Evolutionary conservation across 345 rosid species (phyloP), one percentile per base, ranked within the genome.

Genomic region (Lepidium africanum): DNA sequence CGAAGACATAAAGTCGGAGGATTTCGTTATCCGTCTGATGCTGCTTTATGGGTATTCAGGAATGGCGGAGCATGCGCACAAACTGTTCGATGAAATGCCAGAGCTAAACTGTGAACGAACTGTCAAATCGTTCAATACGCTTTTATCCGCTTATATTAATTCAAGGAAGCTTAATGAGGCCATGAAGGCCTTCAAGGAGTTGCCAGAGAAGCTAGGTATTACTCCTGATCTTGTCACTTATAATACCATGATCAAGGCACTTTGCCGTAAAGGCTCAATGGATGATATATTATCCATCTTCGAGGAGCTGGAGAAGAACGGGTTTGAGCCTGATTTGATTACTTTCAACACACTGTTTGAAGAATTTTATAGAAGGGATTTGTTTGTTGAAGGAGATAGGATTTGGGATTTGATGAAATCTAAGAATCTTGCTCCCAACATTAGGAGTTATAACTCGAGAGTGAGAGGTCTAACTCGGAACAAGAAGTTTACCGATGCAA

Each of bases 41-140:
- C 15, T 41, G 3, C 60, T 87, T 0, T 87, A 86, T 38, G 96
- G 94, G 0, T 71, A 73, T 15, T 76, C 81, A 0, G 90, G 87
- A 35, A 87, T 92, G 96, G 76, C 75, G n/a, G 85, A 86, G 11
- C 59, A 81, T 43, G 95, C 96, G 0, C 80, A 78, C 70, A 85
- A 82, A 65, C 25, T 89, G 94, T 89, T 89, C 82, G 90, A 91
- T 17, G 91, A 91, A 84, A 87, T 89, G 94, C 94, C 89, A 6
- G 69, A 76, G 38, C 40, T 85, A 11, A 82, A 77, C 16, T 84
- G 93, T 52, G 74, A 72, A 2, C 86, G 84, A 9, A 85, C 96
- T 2, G 80, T 71, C 15, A 71, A 71, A 71, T 89, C 96, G 0
- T 81, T 84, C 60, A 92, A 92, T 62, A 82, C 89, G 4, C 82